phyloP scores from a whole-genome alignment of 2,329 filamentous ascomycete species.

The Talaromyces pinophilus region DNA sequence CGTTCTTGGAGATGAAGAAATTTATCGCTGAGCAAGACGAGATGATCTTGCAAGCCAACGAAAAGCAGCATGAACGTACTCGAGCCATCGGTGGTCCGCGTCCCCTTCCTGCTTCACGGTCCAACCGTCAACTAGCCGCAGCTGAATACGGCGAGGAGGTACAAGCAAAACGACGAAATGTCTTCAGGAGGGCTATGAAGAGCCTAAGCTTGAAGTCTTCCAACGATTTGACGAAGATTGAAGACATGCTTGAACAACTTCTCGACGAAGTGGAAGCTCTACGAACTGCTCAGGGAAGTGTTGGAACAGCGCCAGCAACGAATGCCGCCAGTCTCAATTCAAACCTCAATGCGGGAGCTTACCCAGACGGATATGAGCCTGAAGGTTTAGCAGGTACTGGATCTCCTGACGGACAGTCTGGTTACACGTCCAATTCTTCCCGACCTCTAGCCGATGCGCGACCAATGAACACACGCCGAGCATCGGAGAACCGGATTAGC shows the following conservation, averaged over 20 bases:
- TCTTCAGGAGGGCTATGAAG: conserved; percentile 93
- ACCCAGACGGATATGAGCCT: conserved; percentile 79
- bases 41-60: conserved; percentile 81
- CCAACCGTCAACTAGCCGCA: conserved; percentile 50
- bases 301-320: conserved; percentile 28
- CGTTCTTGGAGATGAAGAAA: conserved; percentile 92
- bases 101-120: conserved; percentile 71
- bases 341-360: conserved; percentile 61
- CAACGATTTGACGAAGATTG: conserved; percentile 83
- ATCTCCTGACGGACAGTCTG: conserved; percentile 72
- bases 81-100: conserved; percentile 82
- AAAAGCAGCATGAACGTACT: conserved; percentile 83
- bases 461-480: conserved; percentile 53
- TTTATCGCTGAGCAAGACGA: conserved; percentile 89
- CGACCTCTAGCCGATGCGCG: conserved; percentile 34
- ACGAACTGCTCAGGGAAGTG: conserved; percentile 56
- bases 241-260: conserved; percentile 88
- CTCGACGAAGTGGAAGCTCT: conserved; percentile 87
- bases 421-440: conserved; percentile 65
- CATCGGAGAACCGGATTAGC: conserved; percentile 79
- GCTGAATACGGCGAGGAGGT: conserved; percentile 59
- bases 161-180: conserved; percentile 79
- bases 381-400: conserved; percentile 77
- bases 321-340: conserved; percentile 61
- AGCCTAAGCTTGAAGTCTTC: conserved; percentile 84